Evolutionary conservation across 257 asterid genomes (phyloP), one percentile per base, ranked within the genome.

Genomic region (Petrea volubilis): DNA sequence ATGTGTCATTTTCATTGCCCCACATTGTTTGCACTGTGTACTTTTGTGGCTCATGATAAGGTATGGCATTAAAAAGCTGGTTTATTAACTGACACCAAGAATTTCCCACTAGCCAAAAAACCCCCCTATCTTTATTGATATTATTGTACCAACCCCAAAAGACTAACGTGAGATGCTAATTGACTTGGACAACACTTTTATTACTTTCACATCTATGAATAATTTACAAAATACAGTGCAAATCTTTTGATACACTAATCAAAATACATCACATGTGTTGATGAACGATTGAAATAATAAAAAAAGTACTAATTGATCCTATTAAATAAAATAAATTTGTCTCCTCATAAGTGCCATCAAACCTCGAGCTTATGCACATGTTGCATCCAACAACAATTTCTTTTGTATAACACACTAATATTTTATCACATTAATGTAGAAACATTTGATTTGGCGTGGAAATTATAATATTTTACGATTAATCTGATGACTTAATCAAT

Each of bases 1-100:
- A 74, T 6, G 47, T 34, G 78, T 75, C 80, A 68, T 68, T 75
- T 71, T 71, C 84, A 79, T 47, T 38, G 74, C 50, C 64, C 79
- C 79, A 68, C 73, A 40, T n/a, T 68, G 73, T 21, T 38, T 34
- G 12, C 27, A 4, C 31, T 29, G 24, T 55, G 47, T 46, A 41
- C 13, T 31, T 60, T 21, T 53, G 64, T 52, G 18, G 58, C 31
- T 64, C 46, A 64, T 36, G 73, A 71, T 60, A 61, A 68, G 67
- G 70, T 31, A 41, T 70, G 78, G 71, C 72, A 53, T 67, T 60
- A 40, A 71, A n/a, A 40, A 61, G 24, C 71, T 41, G 49, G 46
- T 29, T 73, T 67, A 43, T 27, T 70, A 68, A 73, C 71, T 59
- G 60, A 65, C 60, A 28, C 57, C 6, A n/a, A 64, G 55, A 47